Percentiles rank a stretch among this genome's conserved stretches.
Evolutionary conservation across 257 asterid species (phyloP).

Genomic region (Linaria vulgaris): DNA sequence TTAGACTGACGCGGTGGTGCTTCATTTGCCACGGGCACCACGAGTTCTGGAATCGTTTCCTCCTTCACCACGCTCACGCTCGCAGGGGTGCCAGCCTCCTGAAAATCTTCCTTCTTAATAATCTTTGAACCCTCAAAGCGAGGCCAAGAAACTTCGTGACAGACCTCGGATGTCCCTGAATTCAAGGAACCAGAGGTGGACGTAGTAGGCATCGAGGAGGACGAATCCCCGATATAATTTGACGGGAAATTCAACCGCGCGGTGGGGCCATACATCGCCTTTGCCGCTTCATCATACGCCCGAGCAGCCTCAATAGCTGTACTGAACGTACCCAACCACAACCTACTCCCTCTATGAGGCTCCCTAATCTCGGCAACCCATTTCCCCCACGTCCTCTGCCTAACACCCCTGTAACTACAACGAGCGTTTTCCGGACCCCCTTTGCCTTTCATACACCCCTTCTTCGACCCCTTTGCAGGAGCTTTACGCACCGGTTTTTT

Average conservation of each 20-base stretch:
- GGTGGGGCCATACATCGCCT: conserved; percentile 48
- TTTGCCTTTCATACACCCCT: conserved; percentile 71
- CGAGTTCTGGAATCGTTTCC: conserved; percentile 23
- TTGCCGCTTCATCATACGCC: conserved; percentile 63
- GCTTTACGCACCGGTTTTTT: conserved; percentile 35
- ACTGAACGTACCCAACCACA: conserved; percentile 55
- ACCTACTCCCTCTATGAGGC: conserved; percentile 51
- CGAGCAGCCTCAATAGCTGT: conserved; percentile 50
- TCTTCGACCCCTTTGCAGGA: conserved; percentile 67
- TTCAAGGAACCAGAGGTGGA: conserved; percentile 36
- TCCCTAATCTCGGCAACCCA: conserved; percentile 76
- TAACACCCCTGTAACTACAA: conserved; percentile 57
- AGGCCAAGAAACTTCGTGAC: conserved; percentile 9
- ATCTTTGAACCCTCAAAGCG: not conserved
- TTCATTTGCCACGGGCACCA: conserved; percentile 3
- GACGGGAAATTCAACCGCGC: conserved; percentile 55
- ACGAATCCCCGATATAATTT: not conserved
- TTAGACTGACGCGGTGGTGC: conserved; percentile 22
- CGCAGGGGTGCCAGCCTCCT: conserved; percentile 27
- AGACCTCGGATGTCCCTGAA: conserved; percentile 51
- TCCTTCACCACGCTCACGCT: conserved; percentile 28
- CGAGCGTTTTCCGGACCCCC: conserved; percentile 57
- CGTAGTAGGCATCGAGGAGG: conserved; percentile 24
- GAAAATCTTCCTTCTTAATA: conserved; percentile 23
- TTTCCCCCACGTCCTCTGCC: conserved; percentile 75